These are phyloP conservation scores for Backusella sp. DNA, from an alignment of 192 early-diverging fungal genomes.

Conservation along the genomic window DNA sequence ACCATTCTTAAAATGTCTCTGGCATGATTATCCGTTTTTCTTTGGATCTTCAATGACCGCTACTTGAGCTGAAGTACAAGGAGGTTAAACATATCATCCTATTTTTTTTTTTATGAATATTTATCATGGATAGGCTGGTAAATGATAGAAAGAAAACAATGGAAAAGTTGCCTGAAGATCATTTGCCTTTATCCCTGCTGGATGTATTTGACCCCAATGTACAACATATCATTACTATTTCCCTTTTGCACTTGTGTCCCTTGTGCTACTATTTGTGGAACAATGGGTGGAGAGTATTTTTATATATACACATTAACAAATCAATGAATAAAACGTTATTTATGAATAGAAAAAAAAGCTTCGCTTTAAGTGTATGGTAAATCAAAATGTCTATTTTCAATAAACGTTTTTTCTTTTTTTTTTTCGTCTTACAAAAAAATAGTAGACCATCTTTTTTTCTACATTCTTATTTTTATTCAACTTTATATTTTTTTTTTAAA, in stretches of 20 bases:
- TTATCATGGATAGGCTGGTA: background rate
- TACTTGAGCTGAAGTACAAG: background rate
- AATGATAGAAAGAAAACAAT: background rate
- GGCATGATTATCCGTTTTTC: background rate
- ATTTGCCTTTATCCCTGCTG: background rate
- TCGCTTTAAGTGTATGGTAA: background rate
- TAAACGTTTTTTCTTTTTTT: background rate
- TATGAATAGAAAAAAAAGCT: background rate
- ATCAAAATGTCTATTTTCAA: background rate
- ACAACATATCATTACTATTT: background rate
- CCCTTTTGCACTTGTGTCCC: background rate
- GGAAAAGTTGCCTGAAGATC: background rate
- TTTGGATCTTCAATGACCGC: background rate
- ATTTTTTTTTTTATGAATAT: background rate
- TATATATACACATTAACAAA: background rate
- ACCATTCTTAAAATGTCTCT: constrained; percentile 4
- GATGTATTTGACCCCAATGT: background rate
- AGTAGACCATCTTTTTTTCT: background rate
- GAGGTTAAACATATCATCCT: background rate
- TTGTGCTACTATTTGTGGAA: background rate
- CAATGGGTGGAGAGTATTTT: background rate
- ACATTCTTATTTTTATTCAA: background rate
- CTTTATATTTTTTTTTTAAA: background rate
- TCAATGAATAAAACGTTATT: background rate
- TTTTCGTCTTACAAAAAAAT: background rate